These are phyloP conservation scores for Tetrapisispora taiwanensis DNA, from an alignment of 805 yeast genomes.

Conservation along the genomic window DNA sequence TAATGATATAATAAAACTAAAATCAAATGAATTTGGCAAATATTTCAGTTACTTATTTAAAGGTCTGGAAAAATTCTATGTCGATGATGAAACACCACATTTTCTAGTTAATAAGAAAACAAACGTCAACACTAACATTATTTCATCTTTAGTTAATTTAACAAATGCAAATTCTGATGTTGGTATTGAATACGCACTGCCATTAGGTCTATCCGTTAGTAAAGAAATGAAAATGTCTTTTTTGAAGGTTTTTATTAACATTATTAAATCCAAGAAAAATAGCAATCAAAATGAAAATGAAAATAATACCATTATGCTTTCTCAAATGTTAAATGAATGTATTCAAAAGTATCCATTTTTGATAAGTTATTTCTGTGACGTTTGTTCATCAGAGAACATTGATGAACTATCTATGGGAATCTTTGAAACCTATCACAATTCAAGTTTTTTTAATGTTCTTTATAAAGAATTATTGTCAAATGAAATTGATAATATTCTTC, in stretches of 20 bases:
- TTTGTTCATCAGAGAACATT: constrained; percentile 57
- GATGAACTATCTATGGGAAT: constrained; percentile 58
- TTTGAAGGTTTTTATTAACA: constrained; percentile 63
- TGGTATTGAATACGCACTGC: constrained; percentile 63
- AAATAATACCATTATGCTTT: constrained; percentile 10
- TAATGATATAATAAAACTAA: constrained; percentile 40
- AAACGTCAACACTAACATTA: constrained; percentile 47
- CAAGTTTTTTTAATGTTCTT: constrained; percentile 32
- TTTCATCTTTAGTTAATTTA: constrained; percentile 55
- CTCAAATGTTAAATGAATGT: constrained; percentile 18
- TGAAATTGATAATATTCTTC: constrained; percentile 48
- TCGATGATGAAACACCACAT: constrained; percentile 23
- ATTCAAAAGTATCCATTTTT: constrained; percentile 33
- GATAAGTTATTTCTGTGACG: constrained; percentile 42
- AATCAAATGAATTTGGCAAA: constrained; percentile 55
- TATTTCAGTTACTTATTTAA: constrained; percentile 51
- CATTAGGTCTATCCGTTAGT: constrained; percentile 65
- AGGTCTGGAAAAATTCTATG: constrained; percentile 30
- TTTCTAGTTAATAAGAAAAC: constrained; percentile 41
- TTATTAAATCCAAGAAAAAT: constrained; percentile 29
- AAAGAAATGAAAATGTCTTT: constrained; percentile 56
- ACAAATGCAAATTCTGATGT: constrained; percentile 62
- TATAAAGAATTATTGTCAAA: constrained; percentile 44
- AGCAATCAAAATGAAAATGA: constrained; percentile 16
- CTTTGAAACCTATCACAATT: constrained; percentile 40